Evolutionary conservation across 306 rosid species (phyloP).

Genomic region (Astragalus membranaceus): DNA sequence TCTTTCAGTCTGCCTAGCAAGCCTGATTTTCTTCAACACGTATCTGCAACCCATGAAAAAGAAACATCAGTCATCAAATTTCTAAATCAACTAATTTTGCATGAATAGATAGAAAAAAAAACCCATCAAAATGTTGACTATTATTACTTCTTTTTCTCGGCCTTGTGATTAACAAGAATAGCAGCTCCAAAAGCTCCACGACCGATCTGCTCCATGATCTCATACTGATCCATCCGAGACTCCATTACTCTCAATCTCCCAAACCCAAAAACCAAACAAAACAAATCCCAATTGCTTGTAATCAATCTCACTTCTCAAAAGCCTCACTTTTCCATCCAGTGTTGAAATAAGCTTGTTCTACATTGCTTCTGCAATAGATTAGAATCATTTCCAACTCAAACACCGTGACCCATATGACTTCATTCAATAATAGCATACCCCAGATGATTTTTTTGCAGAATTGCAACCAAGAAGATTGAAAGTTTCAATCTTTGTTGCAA

Average conservation of each 20-base stretch:
- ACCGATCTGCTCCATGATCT: slow-evolving; percentile 99
- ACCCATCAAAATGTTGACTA: slow-evolving; percentile 16
- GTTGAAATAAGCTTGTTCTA: slow-evolving; percentile 17
- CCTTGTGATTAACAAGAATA: slow-evolving; percentile 83
- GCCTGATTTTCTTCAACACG: slow-evolving; percentile 98
- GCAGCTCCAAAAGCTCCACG: slow-evolving; percentile 99
- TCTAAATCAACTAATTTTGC: not conserved
- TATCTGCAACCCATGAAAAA: slow-evolving; percentile 52
- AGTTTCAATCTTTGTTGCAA: slow-evolving; percentile 8
- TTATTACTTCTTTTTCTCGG: slow-evolving; percentile 80
- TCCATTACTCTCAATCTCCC: slow-evolving; percentile 41
- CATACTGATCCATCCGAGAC: slow-evolving; percentile 98
- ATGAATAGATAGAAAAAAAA: not conserved
- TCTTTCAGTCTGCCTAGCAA: slow-evolving; percentile 95
- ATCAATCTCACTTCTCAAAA: slow-evolving; percentile 25
- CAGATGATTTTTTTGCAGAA: not conserved
- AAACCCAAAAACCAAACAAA: not conserved
- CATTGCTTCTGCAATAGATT: slow-evolving; percentile 28
- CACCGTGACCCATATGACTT: not conserved
- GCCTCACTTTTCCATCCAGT: slow-evolving; percentile 6
- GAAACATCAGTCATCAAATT: slow-evolving; percentile 13
- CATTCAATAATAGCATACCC: slow-evolving; percentile 15
- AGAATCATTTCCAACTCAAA: not conserved
- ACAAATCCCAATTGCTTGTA: not conserved
- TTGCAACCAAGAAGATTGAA: slow-evolving; percentile 12